phyloP scores from a whole-genome alignment of 1,284 basidiomycete genomes.

The Boletus nobilissimus region DNA sequence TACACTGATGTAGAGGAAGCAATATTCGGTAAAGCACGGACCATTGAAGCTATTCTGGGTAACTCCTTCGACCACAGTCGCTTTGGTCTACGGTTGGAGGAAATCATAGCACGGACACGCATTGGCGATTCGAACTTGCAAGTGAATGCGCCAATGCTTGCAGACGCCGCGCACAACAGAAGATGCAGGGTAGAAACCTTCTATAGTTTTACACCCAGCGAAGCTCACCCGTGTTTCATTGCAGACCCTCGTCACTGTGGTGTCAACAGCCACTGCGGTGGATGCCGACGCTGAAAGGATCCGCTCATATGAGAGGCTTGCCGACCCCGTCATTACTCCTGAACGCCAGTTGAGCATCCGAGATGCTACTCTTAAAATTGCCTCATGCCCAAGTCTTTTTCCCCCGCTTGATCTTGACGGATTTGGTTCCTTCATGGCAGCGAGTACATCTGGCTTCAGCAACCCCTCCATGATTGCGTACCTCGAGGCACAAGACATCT shows the following conservation, averaged over 20 bases:
- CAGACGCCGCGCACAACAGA: too few relatives aligned
- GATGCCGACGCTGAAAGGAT: not conserved
- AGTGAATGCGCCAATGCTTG: too few relatives aligned
- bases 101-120: too few relatives aligned
- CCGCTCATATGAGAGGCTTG: slow-evolving; percentile 1
- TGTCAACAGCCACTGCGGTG: not conserved
- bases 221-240: not conserved
- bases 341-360: too few relatives aligned
- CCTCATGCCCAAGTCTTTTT: not conserved
- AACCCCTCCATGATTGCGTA: not conserved
- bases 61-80: too few relatives aligned
- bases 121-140: too few relatives aligned
- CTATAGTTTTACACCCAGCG: not conserved
- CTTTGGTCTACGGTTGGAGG: too few relatives aligned
- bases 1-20: too few relatives aligned
- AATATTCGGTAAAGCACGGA: too few relatives aligned
- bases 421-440: not conserved
- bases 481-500: not conserved
- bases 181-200: too few relatives aligned
- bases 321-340: too few relatives aligned
- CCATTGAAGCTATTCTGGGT: too few relatives aligned
- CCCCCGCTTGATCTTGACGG: not conserved
- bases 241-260: not conserved
- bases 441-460: slow-evolving; percentile 5
- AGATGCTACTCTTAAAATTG: not conserved